Percentiles rank a stretch among this genome's conserved stretches.
These are phyloP conservation scores for Telopea speciosissima DNA, from an alignment of 177 flowering plant genomes.

Conservation along the genomic window DNA sequence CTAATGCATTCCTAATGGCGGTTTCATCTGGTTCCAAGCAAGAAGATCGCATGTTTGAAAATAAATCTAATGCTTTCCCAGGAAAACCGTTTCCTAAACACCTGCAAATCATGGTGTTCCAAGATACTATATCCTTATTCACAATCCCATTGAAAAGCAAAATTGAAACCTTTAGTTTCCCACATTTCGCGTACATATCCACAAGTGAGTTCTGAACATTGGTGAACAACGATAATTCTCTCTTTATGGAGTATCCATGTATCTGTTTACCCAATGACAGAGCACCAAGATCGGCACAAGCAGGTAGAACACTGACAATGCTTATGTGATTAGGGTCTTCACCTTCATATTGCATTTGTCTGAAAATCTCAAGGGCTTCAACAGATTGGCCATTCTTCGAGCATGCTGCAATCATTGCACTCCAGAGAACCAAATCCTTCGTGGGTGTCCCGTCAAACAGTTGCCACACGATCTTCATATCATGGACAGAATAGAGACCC, in stretches of 20 bases:
- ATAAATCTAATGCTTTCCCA: conserved; percentile 25
- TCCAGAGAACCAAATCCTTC: conserved; percentile 56
- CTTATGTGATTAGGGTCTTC: conserved; percentile 42
- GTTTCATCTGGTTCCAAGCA: conserved; percentile 25
- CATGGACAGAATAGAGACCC: conserved; percentile 35
- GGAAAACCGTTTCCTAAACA: conserved; percentile 31
- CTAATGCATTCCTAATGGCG: conserved; percentile 25
- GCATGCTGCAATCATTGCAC: conserved; percentile 44
- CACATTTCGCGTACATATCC: conserved; percentile 57
- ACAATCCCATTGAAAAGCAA: conserved; percentile 30
- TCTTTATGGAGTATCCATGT: conserved; percentile 41
- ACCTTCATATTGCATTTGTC: conserved; percentile 38
- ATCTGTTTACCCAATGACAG: conserved; percentile 41
- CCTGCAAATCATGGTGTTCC: conserved; percentile 50
- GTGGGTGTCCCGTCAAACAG: conserved; percentile 29
- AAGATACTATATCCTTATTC: conserved; percentile 44
- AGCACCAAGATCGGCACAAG: conserved; percentile 44
- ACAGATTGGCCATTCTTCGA: conserved; percentile 28
- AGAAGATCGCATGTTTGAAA: conserved; percentile 24
- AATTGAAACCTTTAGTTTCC: conserved; percentile 27
- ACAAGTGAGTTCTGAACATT: conserved; percentile 46
- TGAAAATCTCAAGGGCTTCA: conserved; percentile 35
- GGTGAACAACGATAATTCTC: conserved; percentile 19
- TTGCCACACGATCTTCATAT: conserved; percentile 19
- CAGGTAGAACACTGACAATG: conserved; percentile 39